Evolutionary conservation across 345 rosid species (phyloP), one percentile per base, ranked within the genome.

Genomic region (Eucalyptus grandis): DNA sequence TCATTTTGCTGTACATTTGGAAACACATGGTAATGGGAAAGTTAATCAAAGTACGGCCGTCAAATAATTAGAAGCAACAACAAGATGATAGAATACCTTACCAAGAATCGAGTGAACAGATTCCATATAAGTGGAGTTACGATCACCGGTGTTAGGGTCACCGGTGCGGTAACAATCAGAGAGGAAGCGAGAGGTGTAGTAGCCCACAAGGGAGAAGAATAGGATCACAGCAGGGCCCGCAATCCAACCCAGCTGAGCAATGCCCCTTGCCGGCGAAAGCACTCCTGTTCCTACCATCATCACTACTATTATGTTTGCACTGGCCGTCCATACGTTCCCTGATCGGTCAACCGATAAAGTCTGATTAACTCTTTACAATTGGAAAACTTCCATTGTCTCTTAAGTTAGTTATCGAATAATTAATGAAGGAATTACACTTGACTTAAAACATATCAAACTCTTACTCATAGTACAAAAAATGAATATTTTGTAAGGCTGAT

Each of bases 261-360:
- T 94, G 6, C 96, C 96, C 98, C 96, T 96, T 3, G 98, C 98
- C 54, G 93, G 89, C 6, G 96, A 93, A 44, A 97, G 91, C 86
- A 97, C 99, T 21, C 98, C 97, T 1, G 98, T 91, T 27, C 99
- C 99, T 3, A 97, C 96, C 67, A 96, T 97, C 67, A 96, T 97
- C 3, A 96, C 96, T 1, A 97, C 95, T 90, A 94, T 93, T 46
- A 95, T 93, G 92, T 96, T 95, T 30, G 97, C 96, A 54, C 94
- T 97, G 5, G 99, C 97, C 2, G 97, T 96, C 97, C 97, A 97
- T 6, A 94, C 83, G 14, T 92, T 96, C 86, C 99, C 99, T 97
- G 89, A 16, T 37, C 34, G 8, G 27, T 86, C 43, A 17, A 11
- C 37, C 87, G 19, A 65, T 31, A 67, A 67, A 67, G 3, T 15